Evolutionary conservation across 2,329 filamentous ascomycete genomes (phyloP), one percentile per base, ranked within the genome.

Genomic region (Neofusicoccum umdonicola): DNA sequence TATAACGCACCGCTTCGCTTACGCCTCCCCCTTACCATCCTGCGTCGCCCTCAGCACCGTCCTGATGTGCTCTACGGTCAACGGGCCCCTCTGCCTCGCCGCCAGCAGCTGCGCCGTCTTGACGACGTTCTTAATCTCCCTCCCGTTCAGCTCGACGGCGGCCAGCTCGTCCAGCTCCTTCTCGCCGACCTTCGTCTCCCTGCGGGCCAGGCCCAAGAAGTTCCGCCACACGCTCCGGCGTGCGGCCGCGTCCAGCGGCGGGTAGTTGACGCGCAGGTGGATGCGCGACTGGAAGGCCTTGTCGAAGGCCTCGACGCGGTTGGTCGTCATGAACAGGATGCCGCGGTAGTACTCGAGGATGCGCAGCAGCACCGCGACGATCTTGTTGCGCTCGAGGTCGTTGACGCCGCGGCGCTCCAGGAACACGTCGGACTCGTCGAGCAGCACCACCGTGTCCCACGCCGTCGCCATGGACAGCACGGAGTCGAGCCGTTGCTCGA

Each of bases 281-380:
- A 65, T 62, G 9, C 63, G 63, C 2, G 63, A 65, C 13, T 62
- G 31, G 63, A 65, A 62, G 1, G 54, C 63, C 13, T 37, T 27
- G 39, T 62, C 74, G 50, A 76, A 72, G 4, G 69, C 72, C 15
- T 70, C 68, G 2, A 74, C 67, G 19, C 74, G 72, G 39, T 76
- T 76, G 1, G 71, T 76, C 8, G 75, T 77, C 3, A 77, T 68
- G 48, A 76, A 75, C 63, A 77, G 67, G 41, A 71, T 71, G 48
- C 74, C 73, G 9, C 65, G 22, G 47, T 65, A 54, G 11, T 62
- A 62, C 19, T 65, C 63, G 31, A 65, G 47, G 8, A 56, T 44
- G 3, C 63, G 54, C 17, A 65, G 50, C 39, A 65, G 62, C 13
- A 65, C 70, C 70, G 67, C 67, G 7, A 71, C 68, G 3, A 71